Evolutionary conservation across 352 stramenopile species (phyloP).

Genomic region (Pythium phragmitis): DNA sequence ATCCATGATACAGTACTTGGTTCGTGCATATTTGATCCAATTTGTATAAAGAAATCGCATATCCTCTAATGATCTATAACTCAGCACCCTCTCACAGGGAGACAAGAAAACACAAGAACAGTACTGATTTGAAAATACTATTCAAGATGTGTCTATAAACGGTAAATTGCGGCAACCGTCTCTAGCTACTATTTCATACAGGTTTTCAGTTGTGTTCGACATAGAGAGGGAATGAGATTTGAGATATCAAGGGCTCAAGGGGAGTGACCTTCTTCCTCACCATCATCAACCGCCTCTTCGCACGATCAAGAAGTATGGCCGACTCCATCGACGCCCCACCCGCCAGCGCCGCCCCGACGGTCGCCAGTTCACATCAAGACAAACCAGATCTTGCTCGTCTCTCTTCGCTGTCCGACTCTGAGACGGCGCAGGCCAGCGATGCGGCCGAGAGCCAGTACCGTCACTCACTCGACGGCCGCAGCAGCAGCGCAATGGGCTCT

Average conservation of each 20-base stretch:
- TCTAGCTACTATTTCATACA: not conserved
- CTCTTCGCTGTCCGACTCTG: not conserved
- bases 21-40: no score
- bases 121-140: no score
- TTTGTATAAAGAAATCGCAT: no score
- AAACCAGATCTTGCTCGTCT: not conserved
- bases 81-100: no score
- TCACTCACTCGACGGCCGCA: conserved; percentile 18
- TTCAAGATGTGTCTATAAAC: not conserved
- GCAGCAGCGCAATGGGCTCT: conserved; percentile 1
- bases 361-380: not conserved
- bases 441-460: not conserved
- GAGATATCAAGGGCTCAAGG: not conserved
- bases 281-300: not conserved
- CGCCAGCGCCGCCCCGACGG: not conserved
- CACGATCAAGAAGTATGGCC: not conserved
- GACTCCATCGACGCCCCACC: not conserved
- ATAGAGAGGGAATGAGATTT: not conserved
- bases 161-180: not conserved
- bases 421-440: not conserved
- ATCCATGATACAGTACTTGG: no score
- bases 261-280: not conserved
- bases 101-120: no score
- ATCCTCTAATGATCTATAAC: no score
- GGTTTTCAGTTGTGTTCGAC: not conserved